These are phyloP conservation scores for Penicillium ucsense DNA, from an alignment of 495 filamentous ascomycete genomes.

Conservation along the genomic window DNA sequence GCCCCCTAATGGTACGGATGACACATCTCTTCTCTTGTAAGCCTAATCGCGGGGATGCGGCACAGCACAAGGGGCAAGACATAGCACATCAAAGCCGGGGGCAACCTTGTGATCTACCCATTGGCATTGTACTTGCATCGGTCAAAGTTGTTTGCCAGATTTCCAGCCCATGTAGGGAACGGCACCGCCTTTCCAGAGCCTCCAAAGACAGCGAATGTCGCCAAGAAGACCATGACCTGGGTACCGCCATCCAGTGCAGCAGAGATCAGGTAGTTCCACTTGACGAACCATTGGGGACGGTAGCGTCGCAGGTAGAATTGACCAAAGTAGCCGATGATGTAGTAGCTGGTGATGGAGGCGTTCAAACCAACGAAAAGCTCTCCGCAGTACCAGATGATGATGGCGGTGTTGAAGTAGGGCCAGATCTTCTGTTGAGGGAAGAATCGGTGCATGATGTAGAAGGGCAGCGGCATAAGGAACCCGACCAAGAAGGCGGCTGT, in stretches of 20 bases:
- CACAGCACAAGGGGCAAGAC: too few relatives aligned
- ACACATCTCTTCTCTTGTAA: too few relatives aligned
- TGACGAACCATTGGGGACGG: slow-evolving; percentile 37
- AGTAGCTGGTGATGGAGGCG: slow-evolving; percentile 18
- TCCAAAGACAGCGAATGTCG: slow-evolving; percentile 48
- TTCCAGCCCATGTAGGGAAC: slow-evolving; percentile 25
- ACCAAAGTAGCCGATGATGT: slow-evolving; percentile 30
- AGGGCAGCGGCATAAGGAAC: slow-evolving; percentile 18
- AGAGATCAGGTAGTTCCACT: slow-evolving; percentile 47
- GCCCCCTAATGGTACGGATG: too few relatives aligned
- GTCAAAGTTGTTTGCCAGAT: not conserved
- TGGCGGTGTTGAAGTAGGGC: slow-evolving; percentile 23
- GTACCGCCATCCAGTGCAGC: slow-evolving; percentile 47
- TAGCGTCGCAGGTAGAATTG: slow-evolving; percentile 43
- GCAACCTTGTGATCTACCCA: too few relatives aligned
- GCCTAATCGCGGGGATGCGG: too few relatives aligned
- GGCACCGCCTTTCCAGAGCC: slow-evolving; percentile 19
- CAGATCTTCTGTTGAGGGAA: slow-evolving; percentile 5
- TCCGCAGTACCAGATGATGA: slow-evolving; percentile 31
- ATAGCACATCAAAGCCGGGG: too few relatives aligned
- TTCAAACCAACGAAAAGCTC: slow-evolving; percentile 29
- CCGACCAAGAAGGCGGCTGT: slow-evolving; percentile 24
- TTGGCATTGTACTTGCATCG: too few relatives aligned
- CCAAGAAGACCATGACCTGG: slow-evolving; percentile 42
- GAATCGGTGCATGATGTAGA: slow-evolving; percentile 5